phyloP scores from a whole-genome alignment of 2,329 filamentous ascomycete genomes.

The Corinectria fuckeliana region DNA sequence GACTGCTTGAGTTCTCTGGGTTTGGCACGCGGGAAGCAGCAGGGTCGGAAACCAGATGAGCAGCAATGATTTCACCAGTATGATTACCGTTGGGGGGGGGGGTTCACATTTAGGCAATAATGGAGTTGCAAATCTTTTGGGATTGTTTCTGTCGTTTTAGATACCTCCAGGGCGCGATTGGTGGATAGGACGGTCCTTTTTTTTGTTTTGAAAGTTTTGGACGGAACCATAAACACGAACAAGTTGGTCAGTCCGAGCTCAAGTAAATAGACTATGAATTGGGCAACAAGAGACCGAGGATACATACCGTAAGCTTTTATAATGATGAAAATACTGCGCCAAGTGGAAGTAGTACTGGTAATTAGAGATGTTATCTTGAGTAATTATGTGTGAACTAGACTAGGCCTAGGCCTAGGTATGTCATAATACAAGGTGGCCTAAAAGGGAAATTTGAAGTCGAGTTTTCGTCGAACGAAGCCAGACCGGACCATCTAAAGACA shows the following conservation, averaged over 20 bases:
- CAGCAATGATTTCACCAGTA: not conserved
- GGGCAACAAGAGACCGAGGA: not conserved
- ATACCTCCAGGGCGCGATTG: not conserved
- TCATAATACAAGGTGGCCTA: no score
- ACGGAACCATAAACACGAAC: no score
- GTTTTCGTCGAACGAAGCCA: no score
- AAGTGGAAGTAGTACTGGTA: no score
- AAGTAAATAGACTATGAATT: no score
- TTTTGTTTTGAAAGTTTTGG: not conserved
- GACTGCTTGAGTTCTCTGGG: not conserved
- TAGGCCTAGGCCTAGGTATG: no score
- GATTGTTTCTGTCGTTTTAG: not conserved
- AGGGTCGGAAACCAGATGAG: not conserved
- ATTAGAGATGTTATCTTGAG: no score
- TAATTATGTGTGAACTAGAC: no score
- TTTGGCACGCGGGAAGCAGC: not conserved
- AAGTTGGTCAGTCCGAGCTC: no score
- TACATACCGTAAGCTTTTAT: no score
- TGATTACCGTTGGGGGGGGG: not conserved
- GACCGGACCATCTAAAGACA: no score
- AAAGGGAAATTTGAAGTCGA: no score
- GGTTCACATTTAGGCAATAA: not conserved
- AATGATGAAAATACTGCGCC: not conserved
- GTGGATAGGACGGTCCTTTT: not conserved
- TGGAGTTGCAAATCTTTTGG: not conserved